Evolutionary conservation across 345 rosid species (phyloP).

Genomic region (Brassica incana): DNA sequence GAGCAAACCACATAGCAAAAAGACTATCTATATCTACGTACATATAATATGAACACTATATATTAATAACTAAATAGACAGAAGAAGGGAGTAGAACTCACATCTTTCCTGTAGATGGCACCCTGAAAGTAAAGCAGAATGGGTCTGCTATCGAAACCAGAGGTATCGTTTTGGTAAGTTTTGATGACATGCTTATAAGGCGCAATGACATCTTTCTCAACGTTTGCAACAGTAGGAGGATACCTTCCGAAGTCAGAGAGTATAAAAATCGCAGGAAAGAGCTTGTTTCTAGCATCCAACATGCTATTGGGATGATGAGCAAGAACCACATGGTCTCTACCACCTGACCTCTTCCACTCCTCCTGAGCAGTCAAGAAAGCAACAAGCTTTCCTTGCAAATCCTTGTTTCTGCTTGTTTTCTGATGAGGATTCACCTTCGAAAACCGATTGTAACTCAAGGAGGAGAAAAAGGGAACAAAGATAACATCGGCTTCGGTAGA

Average conservation of each 20-base stretch:
- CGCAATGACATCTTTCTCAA: constrained; percentile 87
- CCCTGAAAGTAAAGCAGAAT: constrained; percentile 93
- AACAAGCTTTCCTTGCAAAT: constrained; percentile 74
- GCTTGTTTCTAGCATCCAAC: constrained; percentile 71
- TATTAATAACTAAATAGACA: neutral
- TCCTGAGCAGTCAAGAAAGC: constrained; percentile 52
- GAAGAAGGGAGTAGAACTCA: constrained; percentile 36
- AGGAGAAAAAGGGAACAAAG: constrained; percentile 89
- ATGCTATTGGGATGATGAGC: constrained; percentile 99
- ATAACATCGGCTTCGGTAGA: constrained; percentile 84
- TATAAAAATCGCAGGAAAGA: constrained; percentile 82
- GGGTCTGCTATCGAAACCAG: constrained; percentile 67
- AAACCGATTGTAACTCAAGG: constrained; percentile 74
- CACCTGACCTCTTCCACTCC: constrained; percentile 86
- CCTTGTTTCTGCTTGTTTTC: constrained; percentile 61
- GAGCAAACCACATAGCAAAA: no score
- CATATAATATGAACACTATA: no score
- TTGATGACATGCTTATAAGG: constrained; percentile 86
- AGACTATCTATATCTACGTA: no score
- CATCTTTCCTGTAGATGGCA: constrained; percentile 97
- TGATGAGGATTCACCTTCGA: constrained; percentile 70
- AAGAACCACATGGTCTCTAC: constrained; percentile 72
- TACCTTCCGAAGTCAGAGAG: constrained; percentile 95
- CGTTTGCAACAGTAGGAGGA: constrained; percentile 80
- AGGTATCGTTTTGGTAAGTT: constrained; percentile 60